Percentiles rank a stretch among this genome's conserved stretches.
These are phyloP conservation scores for Colletotrichum sp. DNA, from an alignment of 2,329 filamentous ascomycete species.

Conservation along the genomic window DNA sequence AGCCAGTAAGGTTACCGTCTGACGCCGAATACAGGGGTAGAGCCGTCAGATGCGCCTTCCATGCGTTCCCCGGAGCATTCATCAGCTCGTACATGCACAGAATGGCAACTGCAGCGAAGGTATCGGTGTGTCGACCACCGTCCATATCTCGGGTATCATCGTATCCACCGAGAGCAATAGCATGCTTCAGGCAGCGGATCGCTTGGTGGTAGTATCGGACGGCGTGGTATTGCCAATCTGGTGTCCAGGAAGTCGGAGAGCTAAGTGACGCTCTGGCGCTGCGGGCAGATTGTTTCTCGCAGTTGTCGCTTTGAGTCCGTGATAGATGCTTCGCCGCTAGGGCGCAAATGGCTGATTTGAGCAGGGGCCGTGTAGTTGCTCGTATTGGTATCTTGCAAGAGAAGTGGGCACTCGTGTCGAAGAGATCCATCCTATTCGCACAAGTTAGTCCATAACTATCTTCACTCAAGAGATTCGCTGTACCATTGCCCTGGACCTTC, in stretches of 20 bases:
- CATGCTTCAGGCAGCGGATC: conserved; percentile 44
- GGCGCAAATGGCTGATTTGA: conserved; percentile 58
- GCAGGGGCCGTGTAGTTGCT: conserved; percentile 51
- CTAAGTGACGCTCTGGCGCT: conserved; percentile 43
- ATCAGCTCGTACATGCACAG: conserved; percentile 72
- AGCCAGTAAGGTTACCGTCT: conserved; percentile 36
- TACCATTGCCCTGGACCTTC: conserved; percentile 6
- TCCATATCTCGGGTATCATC: conserved; percentile 29
- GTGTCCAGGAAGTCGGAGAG: neutral
- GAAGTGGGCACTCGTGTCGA: conserved; percentile 63
- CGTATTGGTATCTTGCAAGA: conserved; percentile 64
- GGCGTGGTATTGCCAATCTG: neutral
- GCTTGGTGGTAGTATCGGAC: neutral
- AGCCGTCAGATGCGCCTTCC: conserved; percentile 69
- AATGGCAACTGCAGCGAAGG: conserved; percentile 69
- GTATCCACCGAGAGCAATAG: neutral
- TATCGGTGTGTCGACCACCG: conserved; percentile 40
- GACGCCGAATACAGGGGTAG: conserved; percentile 59
- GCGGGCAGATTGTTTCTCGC: conserved; percentile 54
- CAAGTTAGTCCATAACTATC: neutral
- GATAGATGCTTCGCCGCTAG: conserved; percentile 69
- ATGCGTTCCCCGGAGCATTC: conserved; percentile 67
- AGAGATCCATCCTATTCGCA: conserved; percentile 51
- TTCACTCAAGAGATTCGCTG: neutral
- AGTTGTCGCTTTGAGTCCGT: conserved; percentile 56